A percentile compares a stretch with the other conserved stretches of the same genome.
phyloP scores from a whole-genome alignment of 805 yeast species.

The Yarrowia hollandica region DNA sequence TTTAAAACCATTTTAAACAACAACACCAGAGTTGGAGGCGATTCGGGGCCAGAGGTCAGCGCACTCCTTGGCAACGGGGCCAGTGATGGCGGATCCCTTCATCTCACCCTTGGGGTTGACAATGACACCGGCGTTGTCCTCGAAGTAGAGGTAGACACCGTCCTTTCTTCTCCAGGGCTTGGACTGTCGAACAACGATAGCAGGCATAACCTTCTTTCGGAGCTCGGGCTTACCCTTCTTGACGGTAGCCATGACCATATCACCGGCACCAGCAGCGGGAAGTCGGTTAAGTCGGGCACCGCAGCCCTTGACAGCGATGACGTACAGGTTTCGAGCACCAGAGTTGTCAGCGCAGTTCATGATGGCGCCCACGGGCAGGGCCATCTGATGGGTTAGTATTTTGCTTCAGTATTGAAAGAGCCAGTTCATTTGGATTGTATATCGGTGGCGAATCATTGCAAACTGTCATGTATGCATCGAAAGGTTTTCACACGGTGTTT shows the following conservation, averaged over 20 bases:
- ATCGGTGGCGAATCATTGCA: background rate
- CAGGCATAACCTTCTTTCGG: constrained; percentile 99
- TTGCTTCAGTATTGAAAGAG: background rate
- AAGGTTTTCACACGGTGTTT: too few species aligned
- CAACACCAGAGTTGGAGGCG: constrained; percentile 99
- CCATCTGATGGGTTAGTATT: constrained; percentile 59
- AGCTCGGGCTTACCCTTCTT: constrained; percentile 99
- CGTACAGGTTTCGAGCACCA: constrained; percentile 99
- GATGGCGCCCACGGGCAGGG: constrained; percentile 99
- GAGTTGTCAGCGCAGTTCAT: constrained; percentile 99
- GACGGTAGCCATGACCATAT: constrained; percentile 80
- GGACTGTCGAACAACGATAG: constrained; percentile 98
- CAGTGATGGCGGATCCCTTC: constrained; percentile 99
- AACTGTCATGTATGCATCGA: background rate
- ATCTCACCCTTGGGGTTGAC: constrained; percentile 99
- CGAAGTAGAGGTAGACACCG: constrained; percentile 99
- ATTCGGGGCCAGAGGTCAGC: constrained; percentile 99
- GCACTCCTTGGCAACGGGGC: constrained; percentile 99
- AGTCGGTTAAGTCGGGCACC: constrained; percentile 99
- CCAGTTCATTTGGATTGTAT: background rate
- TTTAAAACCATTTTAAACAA: constrained; percentile 63
- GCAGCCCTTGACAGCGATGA: constrained; percentile 97
- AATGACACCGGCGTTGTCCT: constrained; percentile 99
- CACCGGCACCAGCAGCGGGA: constrained; percentile 99
- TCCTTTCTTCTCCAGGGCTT: constrained; percentile 99